Evolutionary conservation across 495 filamentous ascomycete genomes (phyloP), one percentile per base, ranked within the genome.

Genomic region (Xylaria telfairii): DNA sequence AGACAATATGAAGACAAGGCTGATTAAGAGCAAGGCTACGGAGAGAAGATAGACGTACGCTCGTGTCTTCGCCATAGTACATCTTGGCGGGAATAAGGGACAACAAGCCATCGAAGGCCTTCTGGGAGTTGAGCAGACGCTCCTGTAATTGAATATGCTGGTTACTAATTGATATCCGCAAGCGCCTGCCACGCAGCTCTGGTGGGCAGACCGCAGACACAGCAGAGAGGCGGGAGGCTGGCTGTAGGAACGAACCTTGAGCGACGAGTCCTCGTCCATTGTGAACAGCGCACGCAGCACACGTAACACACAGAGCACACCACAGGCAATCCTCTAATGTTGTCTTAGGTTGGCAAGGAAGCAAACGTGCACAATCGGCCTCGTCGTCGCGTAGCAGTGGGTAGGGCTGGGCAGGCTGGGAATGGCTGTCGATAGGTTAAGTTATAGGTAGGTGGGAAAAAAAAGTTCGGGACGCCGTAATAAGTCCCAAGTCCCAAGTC

Each of bases 11-110:
- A 28, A 12, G 37, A 24, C 39, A 46, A 17, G 21, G 26, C 9
- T 41, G 9, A 41, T 19, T 21, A 19, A 41, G 19, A 34, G 28
- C n/a, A 34, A 41, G n/a, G 30, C 9, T 12, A 62, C 17, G 41
- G 39, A 67, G 39, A 44, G 65, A 37, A 21, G 66, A 39, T 61
- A n/a, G 64, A 90, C 93, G 74, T 91, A 97, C 94, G 82, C 84
- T 94, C 49, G 84, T 90, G 74, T 96, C 93, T 75, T 94, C 90
- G 47, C 91, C 93, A 77, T 96, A 97, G 81, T 97, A 97, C 74
- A 92, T 89, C 80, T 95, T 95, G 26, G 93, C 95, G 34, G 96
- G 96, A 76, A 97, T 97, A 59, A 99, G 84, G 32, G 94, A 95
- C 71, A 99, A 86, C 21, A 99, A 82, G 67, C 95, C 93, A 78